Percentiles rank a stretch among this genome's conserved stretches.
phyloP scores from a whole-genome alignment of 306 rosid genomes.

The Amphicarpaea edgeworthii region DNA sequence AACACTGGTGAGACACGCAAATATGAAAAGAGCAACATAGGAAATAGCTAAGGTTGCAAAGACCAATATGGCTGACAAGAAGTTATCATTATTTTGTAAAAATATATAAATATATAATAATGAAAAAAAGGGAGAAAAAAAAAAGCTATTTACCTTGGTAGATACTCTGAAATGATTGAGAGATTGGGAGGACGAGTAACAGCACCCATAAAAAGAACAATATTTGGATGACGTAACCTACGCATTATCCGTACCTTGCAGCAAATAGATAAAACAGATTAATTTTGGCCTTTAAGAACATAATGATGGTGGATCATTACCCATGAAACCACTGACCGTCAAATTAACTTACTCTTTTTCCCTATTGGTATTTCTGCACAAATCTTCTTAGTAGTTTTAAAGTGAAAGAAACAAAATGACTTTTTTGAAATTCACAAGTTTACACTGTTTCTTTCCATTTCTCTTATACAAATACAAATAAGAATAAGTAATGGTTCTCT shows the following conservation, averaged over 20 bases:
- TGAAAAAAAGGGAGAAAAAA: background rate
- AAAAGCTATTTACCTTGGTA: conserved; percentile 77
- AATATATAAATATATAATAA: background rate
- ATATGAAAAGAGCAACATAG: conserved; percentile 24
- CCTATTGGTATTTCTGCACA: background rate
- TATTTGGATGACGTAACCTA: conserved; percentile 94
- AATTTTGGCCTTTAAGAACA: conserved; percentile 23
- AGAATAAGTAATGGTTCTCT: conserved; percentile 22
- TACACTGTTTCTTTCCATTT: conserved; percentile 30
- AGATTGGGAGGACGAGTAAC: conserved; percentile 98
- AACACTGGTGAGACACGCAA: conserved; percentile 16
- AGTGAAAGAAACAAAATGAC: conserved; percentile 17
- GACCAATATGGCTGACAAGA: conserved; percentile 27
- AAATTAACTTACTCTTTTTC: conserved; percentile 22
- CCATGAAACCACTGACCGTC: conserved; percentile 15
- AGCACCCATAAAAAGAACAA: conserved; percentile 99
- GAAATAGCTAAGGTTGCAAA: conserved; percentile 39
- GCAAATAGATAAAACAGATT: conserved; percentile 44
- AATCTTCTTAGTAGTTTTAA: conserved; percentile 33
- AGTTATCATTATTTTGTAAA: conserved; percentile 17
- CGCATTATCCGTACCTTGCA: conserved; percentile 97
- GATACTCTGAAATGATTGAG: conserved; percentile 94
- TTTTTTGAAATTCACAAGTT: conserved; percentile 2
- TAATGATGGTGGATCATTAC: conserved; percentile 28
- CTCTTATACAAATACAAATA: conserved; percentile 21